These are phyloP conservation scores for Mortierella sp. DNA, from an alignment of 371 early-diverging fungal genomes.

Conservation along the genomic window DNA sequence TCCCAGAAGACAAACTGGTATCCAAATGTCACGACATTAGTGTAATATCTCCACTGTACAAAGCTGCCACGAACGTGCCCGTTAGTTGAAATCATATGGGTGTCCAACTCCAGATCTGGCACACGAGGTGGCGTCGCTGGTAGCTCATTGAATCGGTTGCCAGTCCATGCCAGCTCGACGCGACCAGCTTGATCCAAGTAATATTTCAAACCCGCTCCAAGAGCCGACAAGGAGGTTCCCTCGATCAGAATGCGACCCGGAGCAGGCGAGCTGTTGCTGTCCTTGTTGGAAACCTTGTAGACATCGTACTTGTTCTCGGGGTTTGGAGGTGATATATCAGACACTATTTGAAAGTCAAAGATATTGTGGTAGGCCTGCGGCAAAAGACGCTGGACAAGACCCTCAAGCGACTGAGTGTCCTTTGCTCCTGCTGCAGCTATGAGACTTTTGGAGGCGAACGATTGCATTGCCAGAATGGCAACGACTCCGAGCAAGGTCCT, in stretches of 20 bases:
- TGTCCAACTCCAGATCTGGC: slow-evolving; percentile 44
- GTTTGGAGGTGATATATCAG: slow-evolving; percentile 18
- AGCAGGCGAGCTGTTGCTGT: background rate
- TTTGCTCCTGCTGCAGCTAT: slow-evolving; percentile 2
- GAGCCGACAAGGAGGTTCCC: slow-evolving; percentile 31
- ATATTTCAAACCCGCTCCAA: slow-evolving; percentile 48
- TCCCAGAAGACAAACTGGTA: slow-evolving; percentile 54
- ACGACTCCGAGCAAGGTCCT: slow-evolving; percentile 28
- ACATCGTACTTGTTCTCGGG: slow-evolving; percentile 48
- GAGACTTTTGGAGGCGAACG: background rate
- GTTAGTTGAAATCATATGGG: slow-evolving; percentile 16
- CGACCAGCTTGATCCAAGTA: slow-evolving; percentile 45
- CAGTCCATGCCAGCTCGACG: slow-evolving; percentile 38
- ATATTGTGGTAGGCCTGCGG: slow-evolving; percentile 44
- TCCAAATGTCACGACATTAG: slow-evolving; percentile 49
- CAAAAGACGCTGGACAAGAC: slow-evolving; percentile 35
- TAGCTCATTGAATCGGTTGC: slow-evolving; percentile 42
- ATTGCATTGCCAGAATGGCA: slow-evolving; percentile 14
- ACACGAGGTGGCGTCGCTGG: slow-evolving; percentile 24
- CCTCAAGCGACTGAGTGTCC: slow-evolving; percentile 12
- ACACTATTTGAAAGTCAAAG: slow-evolving; percentile 45
- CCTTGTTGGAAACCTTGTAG: slow-evolving; percentile 45
- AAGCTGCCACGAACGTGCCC: slow-evolving; percentile 50
- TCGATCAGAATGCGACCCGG: slow-evolving; percentile 34
- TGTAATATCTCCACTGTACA: slow-evolving; percentile 48